A percentile compares a stretch with the other conserved stretches of the same genome.
phyloP scores from a whole-genome alignment of 2,329 filamentous ascomycete genomes.

The Neoarthrinium moseri region DNA sequence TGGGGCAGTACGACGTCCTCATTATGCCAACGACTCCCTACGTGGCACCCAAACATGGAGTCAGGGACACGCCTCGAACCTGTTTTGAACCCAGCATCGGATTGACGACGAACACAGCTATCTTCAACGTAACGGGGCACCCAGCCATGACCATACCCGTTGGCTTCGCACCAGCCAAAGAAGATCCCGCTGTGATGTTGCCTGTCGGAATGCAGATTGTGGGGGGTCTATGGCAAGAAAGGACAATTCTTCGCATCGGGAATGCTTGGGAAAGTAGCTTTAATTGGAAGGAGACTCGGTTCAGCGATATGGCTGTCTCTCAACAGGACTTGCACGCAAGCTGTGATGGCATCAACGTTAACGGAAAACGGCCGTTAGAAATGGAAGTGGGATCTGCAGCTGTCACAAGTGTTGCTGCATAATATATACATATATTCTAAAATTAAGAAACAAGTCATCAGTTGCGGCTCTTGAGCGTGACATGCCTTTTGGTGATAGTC shows the following conservation, averaged over 20 bases:
- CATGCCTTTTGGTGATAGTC: no score
- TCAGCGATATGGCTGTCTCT: no score
- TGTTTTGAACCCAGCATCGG: not conserved
- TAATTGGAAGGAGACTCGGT: constrained; percentile 20
- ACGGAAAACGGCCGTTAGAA: no score
- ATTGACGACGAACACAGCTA: not conserved
- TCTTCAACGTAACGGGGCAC: constrained; percentile 16
- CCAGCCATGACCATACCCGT: constrained; percentile 26
- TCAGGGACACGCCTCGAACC: not conserved
- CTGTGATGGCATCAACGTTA: no score
- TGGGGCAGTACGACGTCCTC: constrained; percentile 23
- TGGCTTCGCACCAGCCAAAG: constrained; percentile 24
- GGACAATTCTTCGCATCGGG: constrained; percentile 22
- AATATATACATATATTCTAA: no score
- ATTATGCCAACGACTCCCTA: constrained; percentile 25
- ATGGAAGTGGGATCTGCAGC: no score
- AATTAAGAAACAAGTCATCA: no score
- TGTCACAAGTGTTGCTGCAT: no score
- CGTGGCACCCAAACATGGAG: constrained; percentile 11
- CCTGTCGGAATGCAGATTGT: constrained; percentile 27
- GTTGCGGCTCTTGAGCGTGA: no score
- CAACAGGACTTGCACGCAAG: no score
- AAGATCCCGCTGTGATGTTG: constrained; percentile 22
- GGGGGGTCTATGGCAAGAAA: constrained; percentile 23
- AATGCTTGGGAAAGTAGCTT: constrained; percentile 26